Conservation (phyloP, 768 basidiomycete species). For the Tubosaeta sp. region DNA sequence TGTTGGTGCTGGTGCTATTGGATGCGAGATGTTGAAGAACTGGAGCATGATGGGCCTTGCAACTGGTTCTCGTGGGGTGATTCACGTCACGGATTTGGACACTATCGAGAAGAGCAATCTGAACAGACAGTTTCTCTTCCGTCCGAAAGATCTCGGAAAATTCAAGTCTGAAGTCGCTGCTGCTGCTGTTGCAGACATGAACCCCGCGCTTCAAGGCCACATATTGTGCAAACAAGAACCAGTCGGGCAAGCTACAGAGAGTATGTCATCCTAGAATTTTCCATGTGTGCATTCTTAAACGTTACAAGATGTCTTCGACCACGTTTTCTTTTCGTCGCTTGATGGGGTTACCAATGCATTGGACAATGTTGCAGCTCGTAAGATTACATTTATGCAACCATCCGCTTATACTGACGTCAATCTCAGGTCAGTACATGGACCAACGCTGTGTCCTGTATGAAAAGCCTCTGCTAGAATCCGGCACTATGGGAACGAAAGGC, state of each 20-base stretch:
- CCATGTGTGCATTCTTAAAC: constrained; percentile 11
- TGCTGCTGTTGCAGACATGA: constrained; percentile 91
- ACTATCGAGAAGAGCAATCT: constrained; percentile 99
- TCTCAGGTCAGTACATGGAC: constrained; percentile 94
- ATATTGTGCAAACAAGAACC: constrained; percentile 88
- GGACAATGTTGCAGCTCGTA: constrained; percentile 95
- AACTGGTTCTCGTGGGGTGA: constrained; percentile 68
- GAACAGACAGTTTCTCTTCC: constrained; percentile 97
- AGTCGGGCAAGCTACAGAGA: constrained; percentile 89
- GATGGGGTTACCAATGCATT: constrained; percentile 97
- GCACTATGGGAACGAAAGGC: constrained; percentile 97
- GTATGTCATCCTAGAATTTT: constrained; percentile 43
- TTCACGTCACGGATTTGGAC: constrained; percentile 95
- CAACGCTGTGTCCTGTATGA: constrained; percentile 94
- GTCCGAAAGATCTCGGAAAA: constrained; percentile 91
- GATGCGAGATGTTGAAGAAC: constrained; percentile 99
- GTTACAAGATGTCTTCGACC: constrained; percentile 73
- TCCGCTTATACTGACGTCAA: constrained; percentile 1
- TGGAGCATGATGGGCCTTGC: constrained; percentile 99
- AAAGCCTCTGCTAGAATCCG: constrained; percentile 95
- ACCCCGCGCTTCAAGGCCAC: constrained; percentile 82
- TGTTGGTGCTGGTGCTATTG: constrained; percentile 98
- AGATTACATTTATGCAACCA: constrained; percentile 26
- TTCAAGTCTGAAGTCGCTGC: constrained; percentile 97
- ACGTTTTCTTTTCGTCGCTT: constrained; percentile 80